phyloP scores from a whole-genome alignment of 2,329 filamentous ascomycete genomes.

The Paraphaeosphaeria minitans region DNA sequence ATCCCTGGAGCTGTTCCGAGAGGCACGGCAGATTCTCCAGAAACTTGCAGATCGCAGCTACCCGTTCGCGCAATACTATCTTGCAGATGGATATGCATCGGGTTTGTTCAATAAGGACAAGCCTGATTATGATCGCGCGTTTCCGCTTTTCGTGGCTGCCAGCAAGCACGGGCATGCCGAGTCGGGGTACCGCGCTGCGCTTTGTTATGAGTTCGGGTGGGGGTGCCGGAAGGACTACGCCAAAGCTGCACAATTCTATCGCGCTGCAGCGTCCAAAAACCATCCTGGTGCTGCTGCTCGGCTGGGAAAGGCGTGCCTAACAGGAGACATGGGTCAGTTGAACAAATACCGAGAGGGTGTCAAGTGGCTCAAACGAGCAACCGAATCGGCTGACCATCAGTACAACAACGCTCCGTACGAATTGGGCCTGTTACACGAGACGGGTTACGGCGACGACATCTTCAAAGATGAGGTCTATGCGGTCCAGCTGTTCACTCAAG shows the following conservation, averaged over 20 bases:
- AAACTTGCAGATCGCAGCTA: slow-evolving; percentile 85
- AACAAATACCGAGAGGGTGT: slow-evolving; percentile 88
- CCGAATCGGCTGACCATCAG: slow-evolving; percentile 85
- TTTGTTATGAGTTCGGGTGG: slow-evolving; percentile 99
- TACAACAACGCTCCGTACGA: slow-evolving; percentile 95
- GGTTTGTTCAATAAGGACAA: slow-evolving; percentile 95
- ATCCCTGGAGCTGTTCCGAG: slow-evolving; percentile 71
- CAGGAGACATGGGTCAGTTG: slow-evolving; percentile 81
- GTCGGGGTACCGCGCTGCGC: slow-evolving; percentile 87
- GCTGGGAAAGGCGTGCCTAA: slow-evolving; percentile 86
- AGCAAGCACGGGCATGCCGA: slow-evolving; percentile 98
- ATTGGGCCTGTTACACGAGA: slow-evolving; percentile 85
- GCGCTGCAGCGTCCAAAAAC: slow-evolving; percentile 86
- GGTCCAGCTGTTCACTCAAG: slow-evolving; percentile 90
- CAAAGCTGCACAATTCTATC: slow-evolving; percentile 93
- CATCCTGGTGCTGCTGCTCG: slow-evolving; percentile 95
- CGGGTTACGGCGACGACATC: slow-evolving; percentile 90
- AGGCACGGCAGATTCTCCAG: slow-evolving; percentile 89
- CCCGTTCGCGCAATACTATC: slow-evolving; percentile 97
- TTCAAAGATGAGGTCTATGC: slow-evolving; percentile 91
- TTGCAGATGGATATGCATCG: slow-evolving; percentile 91
- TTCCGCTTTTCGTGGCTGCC: slow-evolving; percentile 88
- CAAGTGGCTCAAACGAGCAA: slow-evolving; percentile 94
- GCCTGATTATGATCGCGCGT: slow-evolving; percentile 87
- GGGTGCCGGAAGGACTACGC: slow-evolving; percentile 86